Conservation (phyloP, 352 stramenopile species). For the Phytophthora tubulina region DNA sequence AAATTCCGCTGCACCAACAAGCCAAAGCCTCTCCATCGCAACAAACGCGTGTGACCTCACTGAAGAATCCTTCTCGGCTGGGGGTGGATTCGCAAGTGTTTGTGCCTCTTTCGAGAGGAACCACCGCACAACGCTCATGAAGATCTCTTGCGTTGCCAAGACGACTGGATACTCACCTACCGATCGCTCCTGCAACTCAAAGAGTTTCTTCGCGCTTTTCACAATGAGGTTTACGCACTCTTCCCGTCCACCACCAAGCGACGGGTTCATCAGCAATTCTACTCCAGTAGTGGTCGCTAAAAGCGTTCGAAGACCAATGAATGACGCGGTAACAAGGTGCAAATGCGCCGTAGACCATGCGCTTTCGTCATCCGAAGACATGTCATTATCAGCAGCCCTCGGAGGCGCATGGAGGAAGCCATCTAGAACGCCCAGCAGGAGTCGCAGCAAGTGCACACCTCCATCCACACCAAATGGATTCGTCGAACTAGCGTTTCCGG, state of each 20-base stretch:
- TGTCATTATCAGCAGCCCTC: conserved; percentile 17
- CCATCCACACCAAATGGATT: conserved; percentile 50
- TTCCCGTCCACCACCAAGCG: conserved; percentile 53
- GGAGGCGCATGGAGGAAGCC: conserved; percentile 55
- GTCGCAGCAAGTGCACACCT: conserved; percentile 58
- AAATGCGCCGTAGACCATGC: conserved; percentile 49
- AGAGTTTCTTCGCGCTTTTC: conserved; percentile 66
- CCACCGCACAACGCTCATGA: conserved; percentile 70
- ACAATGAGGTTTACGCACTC: conserved; percentile 69
- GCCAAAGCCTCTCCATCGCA: conserved; percentile 55
- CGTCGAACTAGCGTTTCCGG: neutral
- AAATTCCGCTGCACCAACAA: conserved; percentile 65
- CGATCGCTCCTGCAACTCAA: conserved; percentile 66
- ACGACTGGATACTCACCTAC: conserved; percentile 61
- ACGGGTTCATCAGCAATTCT: conserved; percentile 53
- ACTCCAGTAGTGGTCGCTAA: conserved; percentile 46
- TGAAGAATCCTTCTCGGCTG: conserved; percentile 3
- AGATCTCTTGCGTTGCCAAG: conserved; percentile 59
- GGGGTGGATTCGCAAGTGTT: conserved; percentile 25
- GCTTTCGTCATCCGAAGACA: conserved; percentile 22
- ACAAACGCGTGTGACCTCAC: conserved; percentile 26
- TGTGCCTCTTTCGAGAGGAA: conserved; percentile 60
- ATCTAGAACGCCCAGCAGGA: conserved; percentile 64
- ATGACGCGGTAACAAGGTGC: conserved; percentile 54
- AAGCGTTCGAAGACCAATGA: conserved; percentile 56